Evolutionary conservation across 2,329 filamentous ascomycete species (phyloP).

Genomic region (Aspergillus udagawae): DNA sequence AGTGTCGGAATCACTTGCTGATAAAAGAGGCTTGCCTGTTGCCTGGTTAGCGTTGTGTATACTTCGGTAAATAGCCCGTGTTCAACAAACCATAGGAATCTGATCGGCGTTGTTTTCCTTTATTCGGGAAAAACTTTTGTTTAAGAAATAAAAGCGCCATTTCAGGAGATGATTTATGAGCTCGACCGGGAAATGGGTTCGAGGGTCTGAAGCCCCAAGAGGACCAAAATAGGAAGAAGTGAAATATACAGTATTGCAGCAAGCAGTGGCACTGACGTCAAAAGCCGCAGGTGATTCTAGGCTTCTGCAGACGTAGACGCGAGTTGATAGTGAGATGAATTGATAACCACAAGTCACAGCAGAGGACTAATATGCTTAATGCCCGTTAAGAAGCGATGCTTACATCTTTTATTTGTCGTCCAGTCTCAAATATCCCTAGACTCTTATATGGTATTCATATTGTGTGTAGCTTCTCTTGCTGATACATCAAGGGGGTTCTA

Average conservation of each 20-base stretch:
- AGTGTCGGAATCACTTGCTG: constrained; percentile 21
- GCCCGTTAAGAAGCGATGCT: not conserved
- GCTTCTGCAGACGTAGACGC: not conserved
- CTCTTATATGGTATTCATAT: not conserved
- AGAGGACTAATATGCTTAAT: not conserved
- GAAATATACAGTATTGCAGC: not conserved
- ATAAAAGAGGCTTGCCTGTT: constrained; percentile 31
- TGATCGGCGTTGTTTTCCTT: constrained; percentile 13
- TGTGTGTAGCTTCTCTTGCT: not conserved
- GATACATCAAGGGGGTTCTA: not conserved
- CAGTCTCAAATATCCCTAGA: not conserved
- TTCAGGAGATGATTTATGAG: not conserved
- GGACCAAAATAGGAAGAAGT: not conserved
- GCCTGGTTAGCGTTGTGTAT: not conserved
- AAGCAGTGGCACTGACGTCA: constrained; percentile 9
- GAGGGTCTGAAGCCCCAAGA: not conserved
- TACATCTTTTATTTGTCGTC: not conserved
- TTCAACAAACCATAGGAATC: constrained; percentile 13
- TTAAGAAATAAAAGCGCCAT: constrained; percentile 40
- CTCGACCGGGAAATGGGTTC: not conserved
- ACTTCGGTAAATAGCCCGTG: constrained; percentile 8
- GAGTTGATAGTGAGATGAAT: not conserved
- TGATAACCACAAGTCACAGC: not conserved
- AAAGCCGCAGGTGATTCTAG: constrained; percentile 3
- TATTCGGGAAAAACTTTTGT: constrained; percentile 31